A percentile compares a stretch with the other conserved stretches of the same genome.
These are phyloP conservation scores for Aegilops umbellulata DNA, from an alignment of 176 grass and related monocot genomes.

Conservation along the genomic window DNA sequence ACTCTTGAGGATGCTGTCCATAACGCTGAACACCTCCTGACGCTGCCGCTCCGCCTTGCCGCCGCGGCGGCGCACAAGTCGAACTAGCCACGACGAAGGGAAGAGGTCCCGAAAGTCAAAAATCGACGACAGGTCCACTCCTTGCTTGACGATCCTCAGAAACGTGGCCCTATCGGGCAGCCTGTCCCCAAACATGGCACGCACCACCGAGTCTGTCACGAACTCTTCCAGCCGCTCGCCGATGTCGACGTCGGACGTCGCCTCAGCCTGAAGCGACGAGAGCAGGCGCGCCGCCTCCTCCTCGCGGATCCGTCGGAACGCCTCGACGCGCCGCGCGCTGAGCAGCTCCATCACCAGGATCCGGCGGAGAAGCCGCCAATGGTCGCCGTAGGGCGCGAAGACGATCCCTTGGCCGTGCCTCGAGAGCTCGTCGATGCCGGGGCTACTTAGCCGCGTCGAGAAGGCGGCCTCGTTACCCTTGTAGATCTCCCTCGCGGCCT, in stretches of 20 bases:
- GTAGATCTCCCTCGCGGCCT: conserved; percentile 22
- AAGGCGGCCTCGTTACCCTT: conserved; percentile 38
- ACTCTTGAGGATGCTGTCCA: background rate
- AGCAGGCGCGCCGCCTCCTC: conserved; percentile 23
- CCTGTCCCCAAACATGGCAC: conserved; percentile 11
- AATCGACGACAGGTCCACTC: background rate
- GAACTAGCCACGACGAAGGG: conserved; percentile 9
- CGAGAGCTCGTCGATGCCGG: background rate
- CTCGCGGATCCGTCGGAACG: conserved; percentile 25
- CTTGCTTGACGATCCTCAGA: background rate
- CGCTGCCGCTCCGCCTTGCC: background rate
- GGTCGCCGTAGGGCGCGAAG: conserved; percentile 36
- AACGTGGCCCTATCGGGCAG: background rate
- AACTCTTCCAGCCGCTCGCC: background rate
- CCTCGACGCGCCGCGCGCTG: conserved; percentile 22
- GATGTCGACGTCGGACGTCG: background rate
- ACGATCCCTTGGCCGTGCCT: conserved; percentile 17
- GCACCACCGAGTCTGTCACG: conserved; percentile 12
- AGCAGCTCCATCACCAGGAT: conserved; percentile 33
- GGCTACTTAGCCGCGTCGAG: background rate
- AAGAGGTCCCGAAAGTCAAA: conserved; percentile 33
- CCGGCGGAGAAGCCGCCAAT: conserved; percentile 41
- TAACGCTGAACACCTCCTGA: background rate
- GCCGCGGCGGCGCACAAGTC: background rate
- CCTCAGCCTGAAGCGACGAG: background rate